Percentiles rank a stretch among this genome's conserved stretches.
Evolutionary conservation across 371 early-diverging fungal species (phyloP).

Genomic region (Mortierella sp.): DNA sequence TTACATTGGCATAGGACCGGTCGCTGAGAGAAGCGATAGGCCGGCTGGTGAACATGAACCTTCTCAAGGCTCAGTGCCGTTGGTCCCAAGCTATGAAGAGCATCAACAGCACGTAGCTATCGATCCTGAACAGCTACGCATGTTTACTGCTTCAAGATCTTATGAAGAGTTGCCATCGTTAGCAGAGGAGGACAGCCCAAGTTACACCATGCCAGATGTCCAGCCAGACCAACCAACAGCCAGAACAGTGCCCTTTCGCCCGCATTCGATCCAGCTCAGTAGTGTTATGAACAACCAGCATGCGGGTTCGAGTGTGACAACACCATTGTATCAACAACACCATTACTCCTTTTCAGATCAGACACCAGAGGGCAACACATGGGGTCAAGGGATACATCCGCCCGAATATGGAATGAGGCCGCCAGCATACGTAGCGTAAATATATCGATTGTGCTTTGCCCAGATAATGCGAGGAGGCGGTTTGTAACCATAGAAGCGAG

Average conservation of each 20-base stretch:
- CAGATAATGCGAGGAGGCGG: too few relatives aligned
- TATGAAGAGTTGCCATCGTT: constrained; percentile 13
- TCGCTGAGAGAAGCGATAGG: background rate
- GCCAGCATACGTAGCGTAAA: constrained; percentile 12
- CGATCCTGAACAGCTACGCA: constrained; percentile 24
- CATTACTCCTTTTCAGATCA: constrained; percentile 41
- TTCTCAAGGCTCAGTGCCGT: constrained; percentile 21
- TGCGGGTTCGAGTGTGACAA: background rate
- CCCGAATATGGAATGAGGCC: constrained; percentile 30
- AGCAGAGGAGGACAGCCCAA: constrained; percentile 13
- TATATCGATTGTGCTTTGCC: too few relatives aligned
- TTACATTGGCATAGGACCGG: constrained; percentile 31
- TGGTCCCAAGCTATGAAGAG: constrained; percentile 44
- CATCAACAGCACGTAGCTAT: constrained; percentile 31
- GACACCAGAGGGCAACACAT: constrained; percentile 7
- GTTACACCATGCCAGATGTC: background rate
- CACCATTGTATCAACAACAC: constrained; percentile 4
- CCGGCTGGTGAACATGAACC: constrained; percentile 1
- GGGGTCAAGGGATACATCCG: constrained; percentile 10
- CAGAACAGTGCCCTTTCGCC: constrained; percentile 16
- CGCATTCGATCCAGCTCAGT: constrained; percentile 17
- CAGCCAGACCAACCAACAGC: background rate
- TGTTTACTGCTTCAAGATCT: background rate
- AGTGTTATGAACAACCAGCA: background rate
- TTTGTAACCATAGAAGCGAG: too few relatives aligned